phyloP scores from a whole-genome alignment of 1,284 basidiomycete genomes.

The Marasmius sp. region DNA sequence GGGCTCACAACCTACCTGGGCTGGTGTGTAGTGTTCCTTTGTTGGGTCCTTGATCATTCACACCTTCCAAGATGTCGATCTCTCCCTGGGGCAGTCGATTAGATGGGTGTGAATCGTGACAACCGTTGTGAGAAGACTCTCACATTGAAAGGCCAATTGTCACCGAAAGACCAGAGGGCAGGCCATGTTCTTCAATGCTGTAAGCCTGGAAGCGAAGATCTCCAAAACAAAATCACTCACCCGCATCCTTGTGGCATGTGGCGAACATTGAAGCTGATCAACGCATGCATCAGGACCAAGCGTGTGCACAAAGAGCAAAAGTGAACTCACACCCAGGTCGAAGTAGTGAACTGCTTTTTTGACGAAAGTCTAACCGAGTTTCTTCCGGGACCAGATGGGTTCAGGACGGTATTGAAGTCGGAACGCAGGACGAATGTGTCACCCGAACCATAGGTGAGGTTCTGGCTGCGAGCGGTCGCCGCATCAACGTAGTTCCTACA shows the following conservation, averaged over 20 bases:
- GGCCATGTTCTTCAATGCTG: constrained; percentile 50
- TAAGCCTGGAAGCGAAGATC: neutral
- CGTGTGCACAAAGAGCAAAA: neutral
- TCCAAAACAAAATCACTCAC: constrained; percentile 5
- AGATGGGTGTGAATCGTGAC: neutral
- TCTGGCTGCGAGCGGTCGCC: constrained; percentile 30
- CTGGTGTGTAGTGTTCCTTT: constrained; percentile 64
- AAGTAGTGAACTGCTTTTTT: constrained; percentile 42
- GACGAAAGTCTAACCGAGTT: constrained; percentile 49
- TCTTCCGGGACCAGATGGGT: constrained; percentile 43
- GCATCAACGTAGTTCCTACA: constrained; percentile 40
- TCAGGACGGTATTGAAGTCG: constrained; percentile 44
- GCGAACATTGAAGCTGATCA: constrained; percentile 15
- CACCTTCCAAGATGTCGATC: constrained; percentile 71
- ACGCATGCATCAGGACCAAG: neutral
- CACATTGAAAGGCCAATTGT: constrained; percentile 6
- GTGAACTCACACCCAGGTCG: constrained; percentile 45
- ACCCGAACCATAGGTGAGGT: constrained; percentile 34
- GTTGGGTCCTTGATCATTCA: constrained; percentile 58
- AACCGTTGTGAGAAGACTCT: neutral
- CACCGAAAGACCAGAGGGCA: constrained; percentile 33
- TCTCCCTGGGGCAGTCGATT: constrained; percentile 43
- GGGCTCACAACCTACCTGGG: constrained; percentile 30
- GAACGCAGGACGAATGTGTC: constrained; percentile 40
- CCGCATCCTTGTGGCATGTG: constrained; percentile 30